Conservation (phyloP, 129 eudicot species). For the Solidago caesia region DNA sequence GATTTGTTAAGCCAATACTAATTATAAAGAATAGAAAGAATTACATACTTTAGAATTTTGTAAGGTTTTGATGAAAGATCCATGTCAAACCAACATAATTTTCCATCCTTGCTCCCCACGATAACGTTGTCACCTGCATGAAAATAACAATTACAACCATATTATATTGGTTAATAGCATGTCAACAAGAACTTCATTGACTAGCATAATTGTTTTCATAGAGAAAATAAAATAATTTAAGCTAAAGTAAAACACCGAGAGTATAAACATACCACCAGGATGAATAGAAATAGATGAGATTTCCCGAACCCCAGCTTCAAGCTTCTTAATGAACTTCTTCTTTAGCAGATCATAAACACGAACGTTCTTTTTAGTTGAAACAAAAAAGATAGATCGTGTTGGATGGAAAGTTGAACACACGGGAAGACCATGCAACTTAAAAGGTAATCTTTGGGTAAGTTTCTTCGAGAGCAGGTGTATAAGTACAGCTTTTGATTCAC, state of each 20-base stretch:
- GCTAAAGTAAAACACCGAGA: too few relatives aligned
- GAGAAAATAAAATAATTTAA: too few relatives aligned
- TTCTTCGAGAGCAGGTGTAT: conserved; percentile 87
- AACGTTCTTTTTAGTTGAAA: conserved; percentile 78
- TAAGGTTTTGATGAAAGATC: conserved; percentile 93
- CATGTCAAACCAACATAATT: conserved; percentile 98
- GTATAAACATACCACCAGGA: conserved; percentile 71
- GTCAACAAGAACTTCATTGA: not conserved
- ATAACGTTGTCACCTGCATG: conserved; percentile 87
- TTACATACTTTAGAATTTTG: conserved; percentile 66
- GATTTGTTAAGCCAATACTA: not conserved
- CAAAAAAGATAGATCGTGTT: conserved; percentile 74
- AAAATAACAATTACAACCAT: conserved; percentile 3
- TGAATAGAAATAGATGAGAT: conserved; percentile 74
- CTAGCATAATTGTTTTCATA: not conserved
- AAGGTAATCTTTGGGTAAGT: conserved; percentile 71
- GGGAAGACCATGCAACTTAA: conserved; percentile 84
- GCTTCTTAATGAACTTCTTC: conserved; percentile 71
- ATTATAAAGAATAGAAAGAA: not conserved
- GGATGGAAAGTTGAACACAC: conserved; percentile 91
- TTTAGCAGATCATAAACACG: conserved; percentile 81
- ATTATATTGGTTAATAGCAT: not conserved
- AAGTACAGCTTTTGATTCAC: conserved; percentile 75
- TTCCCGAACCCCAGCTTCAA: conserved; percentile 75
- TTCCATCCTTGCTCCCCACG: conserved; percentile 93